Base-by-base conservation (phyloP, 148 eudicot species). In the Suaeda aralocaspica region DNA sequence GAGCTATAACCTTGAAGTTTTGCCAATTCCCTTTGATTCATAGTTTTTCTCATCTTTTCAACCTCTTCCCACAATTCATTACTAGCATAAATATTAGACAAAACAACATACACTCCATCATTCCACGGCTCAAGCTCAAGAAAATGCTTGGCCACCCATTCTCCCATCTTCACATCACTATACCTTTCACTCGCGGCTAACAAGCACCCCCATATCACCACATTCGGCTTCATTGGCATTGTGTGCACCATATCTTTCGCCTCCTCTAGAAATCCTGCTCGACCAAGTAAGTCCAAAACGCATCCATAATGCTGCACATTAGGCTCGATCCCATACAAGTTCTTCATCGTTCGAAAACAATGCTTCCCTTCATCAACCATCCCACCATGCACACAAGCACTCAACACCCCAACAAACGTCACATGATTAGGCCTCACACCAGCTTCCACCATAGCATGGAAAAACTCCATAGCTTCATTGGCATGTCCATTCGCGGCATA, bases 331-430 rank as follows among this genome's bases (percentile, higher is more conserved):
- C 83, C 81, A 61, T 80, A 89, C 10, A 59, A 74, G 2, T 69
- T 57, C 68, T 74, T 80, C 98, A 92, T 89, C 84, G 76, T 78
- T 33, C 72, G 61, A 53, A 89, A 88, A 59, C 79, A 88, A 57
- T 28, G 68, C 66, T 80, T 90, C 19, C 91, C 96, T 16, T 88
- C 88, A 74, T 83, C 68, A 25, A 89, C 93, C 73, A 70, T 72
- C 71, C 91, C 93, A 42, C 98, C 89, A 65, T 92, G 98, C 31
- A 86, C 93, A 64, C 98, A 92, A 3, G 93, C 91, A 64, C 86
- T 86, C 77, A 92, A 70, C 42, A 88, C 92, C 34, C 89, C 93
- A 5, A 89, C 57, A 84, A 88, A 92, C 30, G 96, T 90, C 69
- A 89, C 87, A 63, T 79, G 75, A 52, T 89, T 90, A 59, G 93